Base-by-base conservation (phyloP, 129 eudicot species). In the Tanacetum coccineum region DNA sequence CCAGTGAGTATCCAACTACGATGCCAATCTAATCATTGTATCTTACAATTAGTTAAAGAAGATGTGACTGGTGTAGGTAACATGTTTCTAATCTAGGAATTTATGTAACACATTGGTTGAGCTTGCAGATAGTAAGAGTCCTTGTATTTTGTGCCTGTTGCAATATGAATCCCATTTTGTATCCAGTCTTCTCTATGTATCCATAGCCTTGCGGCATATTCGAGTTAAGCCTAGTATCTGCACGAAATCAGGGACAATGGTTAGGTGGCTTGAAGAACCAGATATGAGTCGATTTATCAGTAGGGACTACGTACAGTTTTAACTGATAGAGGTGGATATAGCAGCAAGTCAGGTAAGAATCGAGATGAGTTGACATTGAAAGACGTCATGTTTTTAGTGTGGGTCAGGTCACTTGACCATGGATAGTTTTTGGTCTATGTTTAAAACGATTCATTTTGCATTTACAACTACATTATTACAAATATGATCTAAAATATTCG, bases 101-200 rank as follows among this genome's bases (percentile, higher is more conserved):
- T 61, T 36, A 61, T 32, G 66, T 26, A 59, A 30, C 64, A 59
- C 45, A 28, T 59, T 30, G 45, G 64, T 59, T 59, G 64, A 26
- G 45, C 64, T 59, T 59, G 45, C 14, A 93, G 91, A 74, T 68
- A 93, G 76, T 78, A 86, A 20, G 98, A 93, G 47, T 93, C 98
- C 72, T 74, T 88, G 74, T 93, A 93, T 78, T 93, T 93, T 59
- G 96, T 86, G 49, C 85, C 87, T 28, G 80, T 78, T 22, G 85
- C 88, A 15, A 83, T 60, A 78, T 93, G 94, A 75, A 88, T 80
- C 46, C 98, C 98, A 48, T 68, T 85, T 45, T 73, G 81, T 51
- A 93, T 80, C 98, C 98, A 88, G 55, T 93, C 96, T 79, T 88
- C 98, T 20, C 98, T 84, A 28, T 86, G 92, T 82, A 93, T 88